Conservation (phyloP, 73 alveolate species). For the Tetrahymena malaccensis region DNA sequence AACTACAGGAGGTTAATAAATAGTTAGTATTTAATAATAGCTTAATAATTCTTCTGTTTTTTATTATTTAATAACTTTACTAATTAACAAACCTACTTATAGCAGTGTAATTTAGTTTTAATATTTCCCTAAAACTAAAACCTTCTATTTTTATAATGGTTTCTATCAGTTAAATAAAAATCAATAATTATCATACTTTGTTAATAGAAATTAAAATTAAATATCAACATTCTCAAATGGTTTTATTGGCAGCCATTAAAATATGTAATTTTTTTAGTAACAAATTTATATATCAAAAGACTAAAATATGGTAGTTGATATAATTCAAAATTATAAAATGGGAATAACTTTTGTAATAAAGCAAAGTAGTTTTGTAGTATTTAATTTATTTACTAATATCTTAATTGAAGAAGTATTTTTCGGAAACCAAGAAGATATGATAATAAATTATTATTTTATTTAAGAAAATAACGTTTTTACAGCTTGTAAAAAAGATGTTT, state of each 20-base stretch:
- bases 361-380: not conserved
- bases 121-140: not conserved
- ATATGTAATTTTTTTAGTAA: too few species aligned
- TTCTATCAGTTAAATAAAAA: not conserved
- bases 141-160: too few species aligned
- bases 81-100: not conserved
- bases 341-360: too few species aligned
- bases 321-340: not conserved
- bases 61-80: not conserved
- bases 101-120: not conserved
- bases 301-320: not conserved
- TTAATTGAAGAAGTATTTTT: not conserved
- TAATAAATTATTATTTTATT: too few species aligned
- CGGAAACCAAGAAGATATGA: not conserved
- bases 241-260: not conserved
- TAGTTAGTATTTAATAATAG: too few species aligned
- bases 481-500: not conserved
- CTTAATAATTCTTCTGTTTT: too few species aligned
- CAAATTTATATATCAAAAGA: too few species aligned
- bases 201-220: too few species aligned
- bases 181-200: not conserved
- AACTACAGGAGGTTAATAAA: not conserved
- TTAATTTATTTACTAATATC: too few species aligned
- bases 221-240: not conserved
- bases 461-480: not conserved